Evolutionary conservation across 2,329 filamentous ascomycete genomes (phyloP).

Genomic region (Furcasterigmium furcatum): DNA sequence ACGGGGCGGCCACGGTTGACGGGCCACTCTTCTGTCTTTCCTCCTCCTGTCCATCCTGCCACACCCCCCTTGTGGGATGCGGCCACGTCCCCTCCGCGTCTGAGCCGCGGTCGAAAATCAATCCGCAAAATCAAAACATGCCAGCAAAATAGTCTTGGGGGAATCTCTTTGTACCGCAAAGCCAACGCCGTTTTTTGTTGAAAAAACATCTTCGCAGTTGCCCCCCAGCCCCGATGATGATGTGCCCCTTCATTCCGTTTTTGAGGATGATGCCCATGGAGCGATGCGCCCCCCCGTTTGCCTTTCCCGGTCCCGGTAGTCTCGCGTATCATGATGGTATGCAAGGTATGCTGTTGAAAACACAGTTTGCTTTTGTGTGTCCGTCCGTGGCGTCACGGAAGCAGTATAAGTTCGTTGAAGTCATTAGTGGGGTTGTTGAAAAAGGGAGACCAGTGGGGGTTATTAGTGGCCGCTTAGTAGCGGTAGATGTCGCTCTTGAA

Average conservation of each 20-base stretch:
- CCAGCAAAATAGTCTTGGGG: slow-evolving; percentile 23
- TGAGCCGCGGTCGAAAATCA: slow-evolving; percentile 4
- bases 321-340: slow-evolving; percentile 21
- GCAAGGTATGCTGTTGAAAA: slow-evolving; percentile 42
- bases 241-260: no score
- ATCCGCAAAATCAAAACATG: slow-evolving; percentile 15
- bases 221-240: slow-evolving; percentile 19
- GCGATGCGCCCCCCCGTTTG: slow-evolving; percentile 20
- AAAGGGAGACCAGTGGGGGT: slow-evolving; percentile 18
- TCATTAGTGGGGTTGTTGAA: slow-evolving; percentile 14
- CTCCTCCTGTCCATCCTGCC: slow-evolving; percentile 8
- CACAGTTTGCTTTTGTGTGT: slow-evolving; percentile 22
- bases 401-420: slow-evolving; percentile 14
- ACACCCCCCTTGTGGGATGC: slow-evolving; percentile 3
- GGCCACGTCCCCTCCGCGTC: not conserved
- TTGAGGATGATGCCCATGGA: no score
- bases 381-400: slow-evolving; percentile 1
- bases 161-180: slow-evolving; percentile 26
- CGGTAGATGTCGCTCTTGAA: slow-evolving; percentile 85
- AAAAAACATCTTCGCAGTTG: slow-evolving; percentile 27
- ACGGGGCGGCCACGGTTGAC: slow-evolving; percentile 39
- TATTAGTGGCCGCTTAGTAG: slow-evolving; percentile 37
- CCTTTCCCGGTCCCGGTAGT: slow-evolving; percentile 20
- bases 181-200: slow-evolving; percentile 32
- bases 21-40: slow-evolving; percentile 21